These are phyloP conservation scores for Tricholoma furcatifolium DNA, from an alignment of 768 basidiomycete genomes.

Conservation along the genomic window DNA sequence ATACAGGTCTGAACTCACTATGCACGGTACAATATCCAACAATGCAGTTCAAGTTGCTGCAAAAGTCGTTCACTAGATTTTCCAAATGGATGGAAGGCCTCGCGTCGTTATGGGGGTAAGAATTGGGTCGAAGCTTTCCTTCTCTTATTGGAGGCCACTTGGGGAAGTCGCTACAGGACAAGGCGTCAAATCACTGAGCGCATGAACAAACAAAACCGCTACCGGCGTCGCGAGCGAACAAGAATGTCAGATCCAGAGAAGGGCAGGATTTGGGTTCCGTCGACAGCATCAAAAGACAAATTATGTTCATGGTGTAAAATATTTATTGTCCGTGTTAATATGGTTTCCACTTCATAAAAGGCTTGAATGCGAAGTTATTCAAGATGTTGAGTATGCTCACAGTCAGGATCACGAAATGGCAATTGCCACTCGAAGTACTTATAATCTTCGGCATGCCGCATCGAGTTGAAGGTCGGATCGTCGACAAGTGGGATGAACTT, in stretches of 20 bases:
- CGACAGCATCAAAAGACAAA: conserved; percentile 44
- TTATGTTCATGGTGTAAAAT: conserved; percentile 37
- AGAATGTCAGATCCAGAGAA: conserved; percentile 31
- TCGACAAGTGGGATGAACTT: conserved; percentile 64
- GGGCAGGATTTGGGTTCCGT: conserved; percentile 47
- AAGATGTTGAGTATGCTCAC: conserved; percentile 22
- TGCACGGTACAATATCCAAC: conserved; percentile 51
- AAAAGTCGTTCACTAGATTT: conserved; percentile 44
- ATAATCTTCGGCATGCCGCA: conserved; percentile 40
- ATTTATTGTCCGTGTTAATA: conserved; percentile 47
- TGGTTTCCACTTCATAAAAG: conserved; percentile 40
- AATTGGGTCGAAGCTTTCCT: conserved; percentile 3
- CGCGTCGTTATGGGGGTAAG: conserved; percentile 6
- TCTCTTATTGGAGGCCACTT: conserved; percentile 23
- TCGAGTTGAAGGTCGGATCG: conserved; percentile 49
- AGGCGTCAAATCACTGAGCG: neutral
- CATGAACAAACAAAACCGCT: neutral
- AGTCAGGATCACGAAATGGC: conserved; percentile 29
- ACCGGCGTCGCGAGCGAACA: conserved; percentile 18
- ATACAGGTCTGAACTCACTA: conserved; percentile 27
- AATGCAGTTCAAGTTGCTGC: conserved; percentile 50
- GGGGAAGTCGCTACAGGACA: conserved; percentile 28
- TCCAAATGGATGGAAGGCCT: conserved; percentile 23
- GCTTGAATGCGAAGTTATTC: neutral
- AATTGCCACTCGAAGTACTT: conserved; percentile 50